Conservation (phyloP, 352 stramenopile genomes). For the Phytopythium montanum region DNA sequence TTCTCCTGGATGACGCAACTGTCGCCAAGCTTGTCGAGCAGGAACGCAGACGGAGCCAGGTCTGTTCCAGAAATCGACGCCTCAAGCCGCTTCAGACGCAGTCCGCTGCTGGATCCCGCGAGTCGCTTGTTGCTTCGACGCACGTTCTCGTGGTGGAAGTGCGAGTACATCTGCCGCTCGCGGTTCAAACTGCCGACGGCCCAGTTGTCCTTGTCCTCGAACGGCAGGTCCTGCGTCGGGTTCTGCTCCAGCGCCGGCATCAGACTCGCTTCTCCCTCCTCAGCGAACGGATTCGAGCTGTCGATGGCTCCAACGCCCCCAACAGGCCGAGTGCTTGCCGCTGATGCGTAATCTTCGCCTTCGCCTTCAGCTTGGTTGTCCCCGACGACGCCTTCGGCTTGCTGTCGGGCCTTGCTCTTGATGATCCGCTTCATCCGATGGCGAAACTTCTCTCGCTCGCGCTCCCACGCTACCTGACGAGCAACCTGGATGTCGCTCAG, state of each 20-base stretch:
- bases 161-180: constrained; percentile 69
- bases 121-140: constrained; percentile 49
- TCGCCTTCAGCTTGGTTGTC: constrained; percentile 16
- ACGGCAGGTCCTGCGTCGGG: constrained; percentile 43
- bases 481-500: constrained; percentile 70
- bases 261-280: constrained; percentile 15
- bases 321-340: not conserved
- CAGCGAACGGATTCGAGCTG: not conserved
- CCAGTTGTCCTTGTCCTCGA: constrained; percentile 82
- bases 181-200: constrained; percentile 67
- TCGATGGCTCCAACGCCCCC: constrained; percentile 4
- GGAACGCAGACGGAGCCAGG: constrained; percentile 55
- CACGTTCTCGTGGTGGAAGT: constrained; percentile 67
- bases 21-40: constrained; percentile 57
- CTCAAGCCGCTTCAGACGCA: constrained; percentile 29
- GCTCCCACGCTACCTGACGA: constrained; percentile 58
- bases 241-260: constrained; percentile 36
- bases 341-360: not conserved
- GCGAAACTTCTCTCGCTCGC: constrained; percentile 64
- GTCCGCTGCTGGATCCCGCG: constrained; percentile 23
- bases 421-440: constrained; percentile 70
- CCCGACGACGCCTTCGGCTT: constrained; percentile 9
- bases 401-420: constrained; percentile 28
- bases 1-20: constrained; percentile 57
- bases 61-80: constrained; percentile 37